Conservation (phyloP, 768 basidiomycete species). For the Hemileccinum impolitum region DNA sequence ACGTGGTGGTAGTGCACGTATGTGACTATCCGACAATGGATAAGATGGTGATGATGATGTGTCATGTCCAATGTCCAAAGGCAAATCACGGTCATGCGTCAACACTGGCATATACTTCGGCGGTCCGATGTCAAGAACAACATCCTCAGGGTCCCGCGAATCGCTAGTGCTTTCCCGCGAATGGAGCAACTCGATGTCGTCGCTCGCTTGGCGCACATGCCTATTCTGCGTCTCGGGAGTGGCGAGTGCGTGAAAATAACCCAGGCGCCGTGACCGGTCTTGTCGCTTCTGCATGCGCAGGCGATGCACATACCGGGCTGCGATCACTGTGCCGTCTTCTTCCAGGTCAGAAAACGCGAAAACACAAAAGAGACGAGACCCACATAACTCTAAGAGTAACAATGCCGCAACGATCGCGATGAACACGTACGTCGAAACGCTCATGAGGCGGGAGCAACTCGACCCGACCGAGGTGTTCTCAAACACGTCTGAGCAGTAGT, state of each 20-base stretch:
- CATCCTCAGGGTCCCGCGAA: slow-evolving; percentile 11
- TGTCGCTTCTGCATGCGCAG: slow-evolving; percentile 49
- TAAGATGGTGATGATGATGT: slow-evolving; percentile 4
- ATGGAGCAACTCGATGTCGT: slow-evolving; percentile 28
- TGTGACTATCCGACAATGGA: slow-evolving; percentile 10
- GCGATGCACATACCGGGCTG: slow-evolving; percentile 52
- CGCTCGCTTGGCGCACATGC: slow-evolving; percentile 26
- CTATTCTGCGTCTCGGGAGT: slow-evolving; percentile 7
- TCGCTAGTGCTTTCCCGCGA: slow-evolving; percentile 11
- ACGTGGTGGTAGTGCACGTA: slow-evolving; percentile 32
- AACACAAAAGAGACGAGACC: slow-evolving; percentile 22
- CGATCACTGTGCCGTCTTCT: slow-evolving; percentile 51
- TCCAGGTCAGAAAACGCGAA: background rate
- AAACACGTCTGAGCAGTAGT: slow-evolving; percentile 46
- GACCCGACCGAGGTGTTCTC: slow-evolving; percentile 37
- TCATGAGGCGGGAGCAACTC: slow-evolving; percentile 44
- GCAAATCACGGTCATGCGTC: slow-evolving; percentile 17
- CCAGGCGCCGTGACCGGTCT: slow-evolving; percentile 32
- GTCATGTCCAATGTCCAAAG: slow-evolving; percentile 2
- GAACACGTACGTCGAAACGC: slow-evolving; percentile 44
- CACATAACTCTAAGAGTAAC: slow-evolving; percentile 56
- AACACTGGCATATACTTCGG: slow-evolving; percentile 15
- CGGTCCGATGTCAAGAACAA: slow-evolving; percentile 22
- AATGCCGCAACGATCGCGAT: slow-evolving; percentile 42
- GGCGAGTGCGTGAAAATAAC: slow-evolving; percentile 31